Base-by-base conservation (phyloP, 164 flowering plant genomes). In the Magnolia changhungtana region DNA sequence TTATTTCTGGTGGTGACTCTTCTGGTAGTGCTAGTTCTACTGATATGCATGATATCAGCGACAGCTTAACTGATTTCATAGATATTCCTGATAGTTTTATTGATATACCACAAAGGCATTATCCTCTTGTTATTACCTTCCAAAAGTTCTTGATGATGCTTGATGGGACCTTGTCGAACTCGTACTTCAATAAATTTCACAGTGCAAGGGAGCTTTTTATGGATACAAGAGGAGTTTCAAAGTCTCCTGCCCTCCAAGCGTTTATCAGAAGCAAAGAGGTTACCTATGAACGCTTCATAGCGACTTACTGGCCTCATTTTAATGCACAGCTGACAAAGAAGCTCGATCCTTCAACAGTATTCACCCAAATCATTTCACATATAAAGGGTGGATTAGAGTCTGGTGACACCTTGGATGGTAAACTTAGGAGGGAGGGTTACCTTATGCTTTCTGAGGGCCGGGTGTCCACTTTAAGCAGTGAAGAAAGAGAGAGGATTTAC, bases 131-230 rank as follows among this genome's bases (percentile, higher is more conserved):
- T 1, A 77, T 92, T 37, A 87, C 98, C 21, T 91, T 92, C 67
- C 85, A 74, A 0, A 93, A 93, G 81, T 89, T 93, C 78, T 77
- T 93, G 77, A 72, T 90, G 83, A 93, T 93, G 96, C 94, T 93
- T 64, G 96, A 93, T 79, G 90, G 90, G 7, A 87, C 89, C 2
- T 8, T 90, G 55, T 85, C 86, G 19, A 77, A 61, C n/a, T 92
- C 98, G 1, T 94, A 79, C 72, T 93, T 93, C 78, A 82, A 85
- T 50, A 83, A 88, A 69, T 92, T 91, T 67, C 79, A 50, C 67
- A 83, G 81, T 11, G 20, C 75, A n/a, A 73, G 82, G 70, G 77
- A 80, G 27, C 63, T 75, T 52, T 82, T 69, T 29, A 74, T 10
- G 14, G 82, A 66, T 16, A 68, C 70, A 70, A 51, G 21, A 31